phyloP scores from a whole-genome alignment of 371 early-diverging fungal species.

The Furculomyces boomerangus region DNA sequence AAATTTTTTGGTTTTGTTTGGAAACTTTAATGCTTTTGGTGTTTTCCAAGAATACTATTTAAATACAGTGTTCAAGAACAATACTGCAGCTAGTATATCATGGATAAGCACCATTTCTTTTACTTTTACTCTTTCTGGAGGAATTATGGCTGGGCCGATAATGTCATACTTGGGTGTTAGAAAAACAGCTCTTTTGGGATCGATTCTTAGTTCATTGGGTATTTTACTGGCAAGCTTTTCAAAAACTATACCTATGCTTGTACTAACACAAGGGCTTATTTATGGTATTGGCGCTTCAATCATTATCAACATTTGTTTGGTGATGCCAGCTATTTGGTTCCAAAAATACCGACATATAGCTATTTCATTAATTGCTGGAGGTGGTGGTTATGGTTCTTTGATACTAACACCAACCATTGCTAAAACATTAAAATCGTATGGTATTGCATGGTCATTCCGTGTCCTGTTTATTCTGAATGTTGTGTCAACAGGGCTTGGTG shows the following conservation, averaged over 20 bases:
- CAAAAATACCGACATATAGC: not conserved
- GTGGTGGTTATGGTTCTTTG: slow-evolving; percentile 1
- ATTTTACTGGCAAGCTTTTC: slow-evolving; percentile 3
- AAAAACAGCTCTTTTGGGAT: not conserved
- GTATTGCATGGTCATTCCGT: slow-evolving; percentile 34
- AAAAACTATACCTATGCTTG: not conserved
- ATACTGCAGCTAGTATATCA: slow-evolving; percentile 4
- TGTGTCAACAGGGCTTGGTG: not conserved
- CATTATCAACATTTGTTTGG: slow-evolving; percentile 16
- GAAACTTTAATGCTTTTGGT: slow-evolving; percentile 9
- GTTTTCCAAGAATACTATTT: slow-evolving; percentile 4
- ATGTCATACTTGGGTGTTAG: slow-evolving; percentile 1
- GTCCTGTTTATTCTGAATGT: slow-evolving; percentile 29
- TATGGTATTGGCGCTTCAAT: slow-evolving; percentile 22
- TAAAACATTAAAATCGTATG: slow-evolving; percentile 11
- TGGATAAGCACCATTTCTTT: slow-evolving; percentile 3
- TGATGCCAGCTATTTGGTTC: slow-evolving; percentile 5
- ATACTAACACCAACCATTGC: not conserved
- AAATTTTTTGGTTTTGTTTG: slow-evolving; percentile 20
- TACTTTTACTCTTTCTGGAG: not conserved
- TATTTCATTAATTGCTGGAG: not conserved
- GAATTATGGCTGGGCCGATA: slow-evolving; percentile 1
- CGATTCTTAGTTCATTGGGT: not conserved
- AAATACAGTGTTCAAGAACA: not conserved
- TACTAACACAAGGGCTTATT: slow-evolving; percentile 28